Conservation (phyloP, 108 stramenopile genomes). For the Fragilaria radians region DNA sequence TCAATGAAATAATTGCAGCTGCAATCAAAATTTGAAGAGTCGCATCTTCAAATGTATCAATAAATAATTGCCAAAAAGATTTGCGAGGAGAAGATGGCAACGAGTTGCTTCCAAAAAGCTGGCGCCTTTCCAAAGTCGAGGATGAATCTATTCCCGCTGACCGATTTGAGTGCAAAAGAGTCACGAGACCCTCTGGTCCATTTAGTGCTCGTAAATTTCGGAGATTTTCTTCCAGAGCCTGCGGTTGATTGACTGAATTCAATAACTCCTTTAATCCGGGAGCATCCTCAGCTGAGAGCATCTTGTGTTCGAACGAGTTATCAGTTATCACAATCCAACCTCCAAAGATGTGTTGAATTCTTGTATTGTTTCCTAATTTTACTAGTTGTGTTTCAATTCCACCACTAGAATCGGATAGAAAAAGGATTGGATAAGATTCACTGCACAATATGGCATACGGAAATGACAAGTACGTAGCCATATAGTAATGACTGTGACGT, state of each 20-base stretch:
- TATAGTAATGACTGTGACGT: no score
- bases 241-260: constrained; percentile 37
- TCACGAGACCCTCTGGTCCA: constrained; percentile 20
- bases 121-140: constrained; percentile 27
- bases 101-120: constrained; percentile 34
- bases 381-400: no score
- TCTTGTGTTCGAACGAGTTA: no score
- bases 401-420: no score
- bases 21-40: constrained; percentile 93
- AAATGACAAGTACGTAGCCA: no score
- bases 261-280: constrained; percentile 1
- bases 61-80: constrained; percentile 82
- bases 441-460: no score
- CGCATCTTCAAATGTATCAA: constrained; percentile 96
- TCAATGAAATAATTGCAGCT: constrained; percentile 86
- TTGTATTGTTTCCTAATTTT: no score
- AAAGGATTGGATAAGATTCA: no score
- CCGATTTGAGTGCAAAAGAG: constrained; percentile 22
- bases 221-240: constrained; percentile 32
- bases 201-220: constrained; percentile 26
- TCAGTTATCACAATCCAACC: no score
- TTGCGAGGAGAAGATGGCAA: constrained; percentile 45
- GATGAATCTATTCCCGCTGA: constrained; percentile 21
- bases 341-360: no score
- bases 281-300: constrained; percentile 1